Percentiles rank a stretch among this genome's conserved stretches.
phyloP scores from a whole-genome alignment of 78 protist genomes.

The Emiliania huxleyi region DNA sequence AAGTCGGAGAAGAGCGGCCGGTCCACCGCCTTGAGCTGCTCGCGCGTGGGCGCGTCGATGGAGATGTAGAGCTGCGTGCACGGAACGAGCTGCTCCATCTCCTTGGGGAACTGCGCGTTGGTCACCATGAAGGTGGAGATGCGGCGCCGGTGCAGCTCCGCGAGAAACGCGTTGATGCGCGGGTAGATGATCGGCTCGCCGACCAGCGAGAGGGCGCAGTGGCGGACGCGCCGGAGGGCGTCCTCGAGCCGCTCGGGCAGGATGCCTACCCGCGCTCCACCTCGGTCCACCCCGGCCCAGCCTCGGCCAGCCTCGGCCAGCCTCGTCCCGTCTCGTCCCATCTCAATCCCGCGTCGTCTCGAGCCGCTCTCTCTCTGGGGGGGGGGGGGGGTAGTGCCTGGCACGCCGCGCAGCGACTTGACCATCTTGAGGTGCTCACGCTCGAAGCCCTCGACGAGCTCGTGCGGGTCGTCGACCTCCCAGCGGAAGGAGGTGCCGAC shows the following conservation, averaged over 20 bases:
- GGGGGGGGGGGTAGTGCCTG: background rate
- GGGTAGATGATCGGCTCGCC: slow-evolving; percentile 94
- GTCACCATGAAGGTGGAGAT: slow-evolving; percentile 87
- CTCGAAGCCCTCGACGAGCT: slow-evolving; percentile 11
- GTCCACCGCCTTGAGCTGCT: slow-evolving; percentile 69
- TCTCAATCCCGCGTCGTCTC: too few relatives aligned
- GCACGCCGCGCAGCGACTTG: slow-evolving; percentile 54
- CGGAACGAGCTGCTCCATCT: slow-evolving; percentile 53
- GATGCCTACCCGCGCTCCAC: too few relatives aligned
- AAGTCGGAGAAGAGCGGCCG: slow-evolving; percentile 86
- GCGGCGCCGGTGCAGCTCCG: slow-evolving; percentile 62
- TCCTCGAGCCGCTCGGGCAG: slow-evolving; percentile 57
- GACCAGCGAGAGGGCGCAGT: slow-evolving; percentile 90
- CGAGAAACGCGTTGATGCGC: slow-evolving; percentile 63
- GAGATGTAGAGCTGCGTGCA: slow-evolving; percentile 86
- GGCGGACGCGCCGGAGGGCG: slow-evolving; percentile 48
- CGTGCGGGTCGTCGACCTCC: background rate
- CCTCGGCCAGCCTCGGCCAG: too few relatives aligned
- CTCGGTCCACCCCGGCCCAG: too few relatives aligned
- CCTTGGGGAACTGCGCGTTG: slow-evolving; percentile 91
- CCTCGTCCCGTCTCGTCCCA: too few relatives aligned
- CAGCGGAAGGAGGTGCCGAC: slow-evolving; percentile 56
- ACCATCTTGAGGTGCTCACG: slow-evolving; percentile 53
- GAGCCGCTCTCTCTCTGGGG: too few relatives aligned
- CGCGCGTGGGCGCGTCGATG: slow-evolving; percentile 82